These are phyloP conservation scores for Sporothrix curviconia DNA, from an alignment of 2,329 filamentous ascomycete genomes.

Conservation along the genomic window DNA sequence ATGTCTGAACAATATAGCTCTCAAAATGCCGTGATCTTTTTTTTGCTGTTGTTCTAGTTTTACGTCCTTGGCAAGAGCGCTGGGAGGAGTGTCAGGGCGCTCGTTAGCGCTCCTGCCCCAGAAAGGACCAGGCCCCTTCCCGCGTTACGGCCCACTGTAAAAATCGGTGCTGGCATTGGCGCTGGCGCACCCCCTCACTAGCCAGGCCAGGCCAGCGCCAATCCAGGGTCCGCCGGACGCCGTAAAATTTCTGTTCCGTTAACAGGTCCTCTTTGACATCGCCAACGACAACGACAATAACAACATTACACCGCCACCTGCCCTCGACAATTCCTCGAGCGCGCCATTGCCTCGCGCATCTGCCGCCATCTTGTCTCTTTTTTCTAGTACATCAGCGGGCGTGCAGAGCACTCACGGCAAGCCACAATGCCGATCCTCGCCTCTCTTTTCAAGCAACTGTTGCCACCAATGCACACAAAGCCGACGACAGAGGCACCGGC, in stretches of 20 bases:
- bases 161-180: not conserved
- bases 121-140: not conserved
- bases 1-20: no score
- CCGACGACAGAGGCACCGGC: not conserved
- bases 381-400: no score
- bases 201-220: not conserved
- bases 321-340: not conserved
- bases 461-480: not conserved
- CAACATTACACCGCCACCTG: not conserved
- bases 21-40: no score
- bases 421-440: not conserved
- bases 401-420: not conserved
- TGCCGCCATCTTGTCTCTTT: no score
- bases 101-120: not conserved
- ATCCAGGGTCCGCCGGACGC: not conserved
- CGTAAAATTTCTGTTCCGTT: slow-evolving; percentile 2
- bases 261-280: not conserved
- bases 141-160: slow-evolving; percentile 4
- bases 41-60: no score
- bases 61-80: no score
- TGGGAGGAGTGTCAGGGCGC: no score
- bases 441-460: slow-evolving; percentile 7
- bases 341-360: no score
- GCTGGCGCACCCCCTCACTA: slow-evolving; percentile 3
- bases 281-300: no score